A percentile compares a stretch with the other conserved stretches of the same genome.
phyloP scores from a whole-genome alignment of 148 eudicot genomes.

The Oxyria digyna region DNA sequence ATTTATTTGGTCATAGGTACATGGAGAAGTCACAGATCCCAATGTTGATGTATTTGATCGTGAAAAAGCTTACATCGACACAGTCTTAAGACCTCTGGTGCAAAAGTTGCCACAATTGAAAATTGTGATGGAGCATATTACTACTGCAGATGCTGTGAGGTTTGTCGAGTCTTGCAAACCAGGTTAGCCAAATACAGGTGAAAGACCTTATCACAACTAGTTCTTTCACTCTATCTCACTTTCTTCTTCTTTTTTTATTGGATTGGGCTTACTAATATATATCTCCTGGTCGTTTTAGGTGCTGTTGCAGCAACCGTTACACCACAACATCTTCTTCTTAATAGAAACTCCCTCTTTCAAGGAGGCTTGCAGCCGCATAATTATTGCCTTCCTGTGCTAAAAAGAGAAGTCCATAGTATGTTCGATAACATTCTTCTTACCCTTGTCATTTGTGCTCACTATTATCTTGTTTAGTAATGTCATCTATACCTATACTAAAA shows the following conservation, averaged over 20 bases:
- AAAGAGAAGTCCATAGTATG: slow-evolving; percentile 79
- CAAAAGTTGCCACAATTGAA: slow-evolving; percentile 63
- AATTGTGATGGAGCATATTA: slow-evolving; percentile 98
- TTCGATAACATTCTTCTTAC: slow-evolving; percentile 2
- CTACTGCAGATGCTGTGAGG: slow-evolving; percentile 75
- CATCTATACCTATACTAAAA: too few species aligned
- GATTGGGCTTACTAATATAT: neutral
- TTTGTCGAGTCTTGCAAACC: slow-evolving; percentile 67
- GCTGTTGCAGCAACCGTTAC: slow-evolving; percentile 87
- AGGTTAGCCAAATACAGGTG: slow-evolving; percentile 32
- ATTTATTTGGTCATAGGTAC: slow-evolving; percentile 46
- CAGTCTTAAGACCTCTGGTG: slow-evolving; percentile 57
- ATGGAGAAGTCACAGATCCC: slow-evolving; percentile 92
- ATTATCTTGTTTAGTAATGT: neutral
- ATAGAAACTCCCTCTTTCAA: slow-evolving; percentile 85
- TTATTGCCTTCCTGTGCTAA: slow-evolving; percentile 90
- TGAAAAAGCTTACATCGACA: slow-evolving; percentile 79
- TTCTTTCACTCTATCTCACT: neutral
- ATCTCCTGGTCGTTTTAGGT: slow-evolving; percentile 25
- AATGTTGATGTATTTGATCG: slow-evolving; percentile 85
- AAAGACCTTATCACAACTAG: neutral
- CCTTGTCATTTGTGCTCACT: neutral
- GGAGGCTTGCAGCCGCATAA: slow-evolving; percentile 93
- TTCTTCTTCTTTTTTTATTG: neutral
- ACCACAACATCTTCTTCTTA: slow-evolving; percentile 89